Percentiles rank a stretch among this genome's conserved stretches.
Conservation (phyloP, 495 filamentous ascomycete genomes). For the Xylaria castorea region DNA sequence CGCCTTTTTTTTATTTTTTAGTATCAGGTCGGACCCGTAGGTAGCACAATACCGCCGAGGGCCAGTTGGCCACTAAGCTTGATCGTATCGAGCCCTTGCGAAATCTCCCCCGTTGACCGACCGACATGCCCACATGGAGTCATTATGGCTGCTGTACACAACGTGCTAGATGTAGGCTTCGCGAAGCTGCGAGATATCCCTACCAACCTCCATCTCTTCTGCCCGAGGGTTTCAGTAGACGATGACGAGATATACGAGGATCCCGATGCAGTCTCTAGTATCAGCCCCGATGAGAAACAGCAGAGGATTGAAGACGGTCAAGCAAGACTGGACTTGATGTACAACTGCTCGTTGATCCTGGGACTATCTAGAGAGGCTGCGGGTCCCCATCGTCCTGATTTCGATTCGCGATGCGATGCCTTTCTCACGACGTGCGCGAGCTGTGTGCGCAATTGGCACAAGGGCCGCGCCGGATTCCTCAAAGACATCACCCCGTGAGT, state of each 20-base stretch:
- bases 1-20: not conserved
- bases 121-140: conserved; percentile 34
- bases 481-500: conserved; percentile 63
- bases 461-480: conserved; percentile 66
- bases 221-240: conserved; percentile 50
- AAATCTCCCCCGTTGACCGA: not conserved
- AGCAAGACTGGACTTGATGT: conserved; percentile 60
- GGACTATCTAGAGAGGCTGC: conserved; percentile 69
- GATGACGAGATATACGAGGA: conserved; percentile 63
- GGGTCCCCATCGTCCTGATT: conserved; percentile 62
- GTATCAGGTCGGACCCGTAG: not conserved
- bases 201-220: conserved; percentile 46
- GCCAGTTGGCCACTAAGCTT: not conserved
- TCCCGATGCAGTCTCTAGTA: conserved; percentile 45
- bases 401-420: conserved; percentile 54
- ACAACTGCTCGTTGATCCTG: conserved; percentile 71
- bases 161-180: conserved; percentile 35
- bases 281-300: conserved; percentile 46
- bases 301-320: conserved; percentile 55
- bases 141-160: conserved; percentile 32
- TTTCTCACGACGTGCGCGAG: conserved; percentile 73
- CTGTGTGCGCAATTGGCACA: conserved; percentile 84
- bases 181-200: conserved; percentile 51
- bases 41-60: not conserved
- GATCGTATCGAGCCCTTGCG: not conserved